A percentile compares a stretch with the other conserved stretches of the same genome.
Conservation (phyloP, 179 eudicot genomes). For the Actinidia polygama region DNA sequence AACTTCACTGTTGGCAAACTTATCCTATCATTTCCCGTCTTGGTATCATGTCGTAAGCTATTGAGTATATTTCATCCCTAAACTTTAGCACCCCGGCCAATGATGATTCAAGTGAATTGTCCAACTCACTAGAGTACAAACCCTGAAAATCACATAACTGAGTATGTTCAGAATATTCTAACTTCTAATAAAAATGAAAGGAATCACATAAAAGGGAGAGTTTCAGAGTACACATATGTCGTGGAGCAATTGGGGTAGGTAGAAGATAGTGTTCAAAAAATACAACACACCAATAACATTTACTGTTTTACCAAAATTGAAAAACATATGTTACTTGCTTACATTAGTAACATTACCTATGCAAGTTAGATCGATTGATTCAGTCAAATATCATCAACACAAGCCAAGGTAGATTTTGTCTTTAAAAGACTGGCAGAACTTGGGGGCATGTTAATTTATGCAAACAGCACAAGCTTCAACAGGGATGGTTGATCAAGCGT, state of each 20-base stretch:
- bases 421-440: background rate
- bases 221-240: background rate
- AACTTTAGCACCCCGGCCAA: constrained; percentile 82
- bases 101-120: constrained; percentile 65
- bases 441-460: too few species aligned
- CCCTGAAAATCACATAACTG: constrained; percentile 49
- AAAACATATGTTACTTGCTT: background rate
- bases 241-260: background rate
- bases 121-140: constrained; percentile 62
- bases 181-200: background rate
- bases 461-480: background rate
- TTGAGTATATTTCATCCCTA: constrained; percentile 75
- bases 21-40: constrained; percentile 88
- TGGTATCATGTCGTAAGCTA: constrained; percentile 49
- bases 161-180: background rate
- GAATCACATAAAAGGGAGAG: background rate
- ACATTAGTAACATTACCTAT: background rate
- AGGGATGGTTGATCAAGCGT: background rate
- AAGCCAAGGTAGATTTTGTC: background rate
- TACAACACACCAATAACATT: background rate
- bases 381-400: too few species aligned
- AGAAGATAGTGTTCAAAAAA: background rate
- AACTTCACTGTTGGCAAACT: constrained; percentile 88
- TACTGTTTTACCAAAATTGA: background rate
- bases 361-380: background rate